Percentiles rank a stretch among this genome's conserved stretches.
Evolutionary conservation across 805 yeast genomes (phyloP).

Genomic region (Metschnikowia cubensis): DNA sequence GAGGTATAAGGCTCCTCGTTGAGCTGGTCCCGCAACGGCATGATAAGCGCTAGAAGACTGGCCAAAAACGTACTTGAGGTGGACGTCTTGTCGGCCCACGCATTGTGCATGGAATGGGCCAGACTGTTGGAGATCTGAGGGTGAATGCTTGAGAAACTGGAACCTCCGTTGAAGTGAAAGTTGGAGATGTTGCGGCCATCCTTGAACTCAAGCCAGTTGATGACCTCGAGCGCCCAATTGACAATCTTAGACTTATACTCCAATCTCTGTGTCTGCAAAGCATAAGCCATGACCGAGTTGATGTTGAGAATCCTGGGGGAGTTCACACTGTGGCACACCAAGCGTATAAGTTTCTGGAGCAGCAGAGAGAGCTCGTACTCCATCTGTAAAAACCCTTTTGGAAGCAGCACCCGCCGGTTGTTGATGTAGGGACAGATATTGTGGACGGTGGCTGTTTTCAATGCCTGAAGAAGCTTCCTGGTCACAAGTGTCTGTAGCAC

Average conservation of each 20-base stretch:
- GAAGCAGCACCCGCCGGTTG: slow-evolving; percentile 36
- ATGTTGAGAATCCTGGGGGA: slow-evolving; percentile 45
- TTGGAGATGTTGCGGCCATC: slow-evolving; percentile 33
- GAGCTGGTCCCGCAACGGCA: slow-evolving; percentile 38
- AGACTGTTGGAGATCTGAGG: slow-evolving; percentile 7
- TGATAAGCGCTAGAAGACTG: slow-evolving; percentile 42
- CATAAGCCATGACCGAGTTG: slow-evolving; percentile 32
- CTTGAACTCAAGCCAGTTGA: slow-evolving; percentile 54
- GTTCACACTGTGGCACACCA: slow-evolving; percentile 38
- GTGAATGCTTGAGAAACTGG: slow-evolving; percentile 8
- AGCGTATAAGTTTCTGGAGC: slow-evolving; percentile 33
- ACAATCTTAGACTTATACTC: slow-evolving; percentile 35
- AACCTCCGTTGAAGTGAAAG: slow-evolving; percentile 5
- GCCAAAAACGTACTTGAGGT: slow-evolving; percentile 40
- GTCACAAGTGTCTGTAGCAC: slow-evolving; percentile 37
- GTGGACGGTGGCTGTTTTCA: slow-evolving; percentile 18
- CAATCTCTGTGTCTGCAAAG: slow-evolving; percentile 13
- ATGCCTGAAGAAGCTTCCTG: slow-evolving; percentile 31
- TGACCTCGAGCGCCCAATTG: slow-evolving; percentile 50
- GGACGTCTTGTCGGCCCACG: slow-evolving; percentile 6
- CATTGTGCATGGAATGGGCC: neutral
- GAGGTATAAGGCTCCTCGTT: slow-evolving; percentile 30
- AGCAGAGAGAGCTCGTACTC: slow-evolving; percentile 42
- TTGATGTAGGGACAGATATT: slow-evolving; percentile 22
- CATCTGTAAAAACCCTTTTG: slow-evolving; percentile 35